phyloP scores from a whole-genome alignment of 2,329 filamentous ascomycete species.

The Epichloe glyceriae region DNA sequence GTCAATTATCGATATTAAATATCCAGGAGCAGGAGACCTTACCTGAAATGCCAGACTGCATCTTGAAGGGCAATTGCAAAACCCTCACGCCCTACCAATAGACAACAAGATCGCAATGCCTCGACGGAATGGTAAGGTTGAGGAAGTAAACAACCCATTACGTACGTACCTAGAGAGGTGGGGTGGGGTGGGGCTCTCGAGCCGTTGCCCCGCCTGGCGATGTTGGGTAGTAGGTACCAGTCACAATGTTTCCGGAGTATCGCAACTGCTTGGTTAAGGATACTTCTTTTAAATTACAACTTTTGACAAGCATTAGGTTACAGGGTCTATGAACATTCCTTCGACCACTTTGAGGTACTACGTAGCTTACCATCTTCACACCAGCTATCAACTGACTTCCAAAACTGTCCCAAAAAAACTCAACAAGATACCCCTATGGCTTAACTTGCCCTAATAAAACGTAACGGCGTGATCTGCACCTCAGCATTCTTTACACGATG shows the following conservation, averaged over 20 bases:
- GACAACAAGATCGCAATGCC: neutral
- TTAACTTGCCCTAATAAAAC: neutral
- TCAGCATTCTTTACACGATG: conserved; percentile 10
- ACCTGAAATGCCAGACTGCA: conserved; percentile 75
- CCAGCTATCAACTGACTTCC: conserved; percentile 10
- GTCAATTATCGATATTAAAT: neutral
- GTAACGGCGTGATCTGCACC: neutral
- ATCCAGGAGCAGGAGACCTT: conserved; percentile 10
- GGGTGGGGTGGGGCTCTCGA: neutral
- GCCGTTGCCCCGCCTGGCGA: conserved; percentile 1
- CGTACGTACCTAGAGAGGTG: neutral
- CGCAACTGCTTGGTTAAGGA: neutral
- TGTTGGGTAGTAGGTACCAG: neutral
- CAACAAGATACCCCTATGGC: conserved; percentile 4
- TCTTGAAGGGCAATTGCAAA: conserved; percentile 19
- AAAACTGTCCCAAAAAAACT: conserved; percentile 10
- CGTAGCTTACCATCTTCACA: conserved; percentile 8
- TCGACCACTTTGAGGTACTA: conserved; percentile 4
- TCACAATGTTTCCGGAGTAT: too few species aligned
- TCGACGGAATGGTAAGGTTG: too few species aligned
- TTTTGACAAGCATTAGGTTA: conserved; percentile 4
- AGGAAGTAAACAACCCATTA: neutral
- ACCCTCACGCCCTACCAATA: neutral
- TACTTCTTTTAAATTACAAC: conserved; percentile 1
- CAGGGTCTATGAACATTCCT: neutral